Evolutionary conservation across 768 basidiomycete genomes (phyloP), one percentile per base, ranked within the genome.

Genomic region (Terana coerulea): DNA sequence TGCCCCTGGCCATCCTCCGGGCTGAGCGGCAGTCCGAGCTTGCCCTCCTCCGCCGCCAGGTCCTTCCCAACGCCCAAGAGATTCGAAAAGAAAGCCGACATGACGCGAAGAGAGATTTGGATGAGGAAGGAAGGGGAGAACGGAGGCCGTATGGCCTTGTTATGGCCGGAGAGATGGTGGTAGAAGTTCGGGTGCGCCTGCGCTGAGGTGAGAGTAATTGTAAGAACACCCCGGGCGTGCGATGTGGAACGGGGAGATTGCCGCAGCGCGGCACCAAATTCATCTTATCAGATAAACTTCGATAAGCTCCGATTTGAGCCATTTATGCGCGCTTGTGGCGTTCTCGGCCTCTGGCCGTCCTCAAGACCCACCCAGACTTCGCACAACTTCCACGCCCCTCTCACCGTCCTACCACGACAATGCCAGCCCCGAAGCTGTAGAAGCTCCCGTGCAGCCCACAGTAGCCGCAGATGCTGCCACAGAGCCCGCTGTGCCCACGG

Each of bases 1-100:
- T 14, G 63, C 51, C 40, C 69, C 61, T 12, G 64, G n/a, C n/a
- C 61, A 45, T 69, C 65, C 34, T 64, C 53, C 28, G 67, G 54
- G 3, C 11, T 3, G 31, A 60, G 31, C 1, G 67, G 61, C 1
- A 69, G 63, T 43, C 64, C 67, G 11, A 68, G 49, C 58, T 66
- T 62, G 21, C 67, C 65, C 4, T 58, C 22, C 7, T 49, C 34
- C 19, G 53, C 44, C 3, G 60, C 42, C 19, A 35, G 6, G 3
- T 40, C 40, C 24, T 25, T 40, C 25, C 43, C 50, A 10, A 44
- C 17, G 31, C 41, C 37, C 33, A 57, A 26, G 21, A 53, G 34
- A 26, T 26, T 57, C 11, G 51, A 43, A 34, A 57, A 49, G 36
- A 57, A 46, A 4, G 45, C 36, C 22, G 55, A 49, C 55, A 57